These are phyloP conservation scores for Candida dubliniensis DNA, from an alignment of 1,139 yeast species.

Conservation along the genomic window DNA sequence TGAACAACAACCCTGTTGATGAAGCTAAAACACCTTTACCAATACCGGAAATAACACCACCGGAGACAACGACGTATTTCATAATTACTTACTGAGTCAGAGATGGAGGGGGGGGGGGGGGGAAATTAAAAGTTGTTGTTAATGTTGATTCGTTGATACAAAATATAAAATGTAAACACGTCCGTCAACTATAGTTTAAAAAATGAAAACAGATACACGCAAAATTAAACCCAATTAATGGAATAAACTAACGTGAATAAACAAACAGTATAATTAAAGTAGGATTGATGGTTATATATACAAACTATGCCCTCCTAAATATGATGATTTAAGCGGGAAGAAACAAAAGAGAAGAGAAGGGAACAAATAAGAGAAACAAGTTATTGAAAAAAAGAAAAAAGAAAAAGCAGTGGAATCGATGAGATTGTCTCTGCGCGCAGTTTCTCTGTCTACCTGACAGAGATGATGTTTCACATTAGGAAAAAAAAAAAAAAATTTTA, in stretches of 20 bases:
- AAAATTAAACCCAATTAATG: too few relatives aligned
- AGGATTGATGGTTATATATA: not conserved
- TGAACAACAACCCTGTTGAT: conserved; percentile 91
- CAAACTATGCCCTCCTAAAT: conserved; percentile 47
- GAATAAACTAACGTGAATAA: too few relatives aligned
- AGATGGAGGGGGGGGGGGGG: conserved; percentile 3
- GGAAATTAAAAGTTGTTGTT: not conserved
- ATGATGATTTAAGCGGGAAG: conserved; percentile 51
- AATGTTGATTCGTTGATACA: not conserved
- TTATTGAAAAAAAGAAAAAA: conserved; percentile 12
- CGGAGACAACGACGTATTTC: conserved; percentile 99
- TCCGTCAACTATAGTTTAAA: not conserved
- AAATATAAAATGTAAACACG: conserved; percentile 1
- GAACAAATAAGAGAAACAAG: conserved; percentile 6
- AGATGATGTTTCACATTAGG: not conserved
- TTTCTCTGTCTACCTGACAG: not conserved
- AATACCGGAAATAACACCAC: conserved; percentile 98
- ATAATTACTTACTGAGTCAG: conserved; percentile 32
- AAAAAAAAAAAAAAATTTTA: not conserved
- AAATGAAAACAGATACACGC: too few relatives aligned
- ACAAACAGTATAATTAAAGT: not conserved
- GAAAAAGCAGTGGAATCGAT: conserved; percentile 9
- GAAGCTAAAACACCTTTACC: conserved; percentile 98
- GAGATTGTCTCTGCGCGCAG: conserved; percentile 9
- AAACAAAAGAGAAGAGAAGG: conserved; percentile 17